Evolutionary conservation across 805 yeast genomes (phyloP).

Genomic region (Saccharomycopsis vini): DNA sequence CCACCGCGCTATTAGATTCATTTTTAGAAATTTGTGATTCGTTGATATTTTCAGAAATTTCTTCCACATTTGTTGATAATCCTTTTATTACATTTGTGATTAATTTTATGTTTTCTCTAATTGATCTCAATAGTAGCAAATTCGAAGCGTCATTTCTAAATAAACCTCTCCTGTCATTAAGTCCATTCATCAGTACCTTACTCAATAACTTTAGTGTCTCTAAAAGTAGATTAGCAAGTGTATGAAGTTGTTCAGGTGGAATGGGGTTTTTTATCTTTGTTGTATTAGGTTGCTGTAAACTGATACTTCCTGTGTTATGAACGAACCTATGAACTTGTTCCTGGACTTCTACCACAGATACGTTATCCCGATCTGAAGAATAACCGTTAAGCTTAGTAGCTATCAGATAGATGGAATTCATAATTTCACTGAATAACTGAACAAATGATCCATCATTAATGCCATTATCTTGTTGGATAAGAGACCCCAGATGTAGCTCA

Average conservation of each 20-base stretch:
- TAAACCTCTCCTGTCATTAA: not conserved
- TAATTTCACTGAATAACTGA: slow-evolving; percentile 2
- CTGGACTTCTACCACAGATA: not conserved
- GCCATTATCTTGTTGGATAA: too few relatives aligned
- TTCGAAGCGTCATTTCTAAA: not conserved
- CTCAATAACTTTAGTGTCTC: slow-evolving; percentile 4
- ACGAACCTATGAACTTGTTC: slow-evolving; percentile 3
- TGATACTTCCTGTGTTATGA: not conserved
- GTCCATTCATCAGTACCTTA: not conserved
- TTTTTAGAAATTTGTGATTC: not conserved
- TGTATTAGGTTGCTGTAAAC: too few relatives aligned
- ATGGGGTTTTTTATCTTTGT: too few relatives aligned
- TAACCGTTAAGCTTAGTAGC: slow-evolving; percentile 3
- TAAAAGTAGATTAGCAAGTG: slow-evolving; percentile 2
- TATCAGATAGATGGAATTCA: slow-evolving; percentile 3
- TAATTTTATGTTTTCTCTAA: slow-evolving; percentile 1
- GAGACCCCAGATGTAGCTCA: too few relatives aligned
- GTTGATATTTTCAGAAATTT: slow-evolving; percentile 2
- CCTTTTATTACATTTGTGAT: slow-evolving; percentile 1
- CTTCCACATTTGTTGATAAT: slow-evolving; percentile 1
- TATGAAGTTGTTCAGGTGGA: slow-evolving; percentile 5
- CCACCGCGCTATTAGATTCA: too few relatives aligned
- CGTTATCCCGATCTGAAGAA: not conserved
- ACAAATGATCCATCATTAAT: not conserved
- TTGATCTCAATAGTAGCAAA: slow-evolving; percentile 3